Evolutionary conservation across 371 early-diverging fungal genomes (phyloP), one percentile per base, ranked within the genome.

Genomic region (Mortierella sp.): DNA sequence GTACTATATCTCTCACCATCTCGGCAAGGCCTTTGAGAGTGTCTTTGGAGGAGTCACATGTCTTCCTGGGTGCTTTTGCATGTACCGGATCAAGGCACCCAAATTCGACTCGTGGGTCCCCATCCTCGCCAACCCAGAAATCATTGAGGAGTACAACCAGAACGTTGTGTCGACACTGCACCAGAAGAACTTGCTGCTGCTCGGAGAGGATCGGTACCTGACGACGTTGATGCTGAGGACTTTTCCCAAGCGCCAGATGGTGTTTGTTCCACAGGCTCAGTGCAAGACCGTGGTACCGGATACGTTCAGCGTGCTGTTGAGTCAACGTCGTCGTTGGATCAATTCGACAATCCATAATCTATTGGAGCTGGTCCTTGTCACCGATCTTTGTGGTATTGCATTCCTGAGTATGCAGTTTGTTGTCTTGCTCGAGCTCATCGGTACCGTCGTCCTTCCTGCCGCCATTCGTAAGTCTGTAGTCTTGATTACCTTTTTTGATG

Each of bases 31-130:
- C 0, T 99, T 98, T 87, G 99, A 99, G 88, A 94, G 95, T 44
- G 91, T 98, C 24, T 99, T 98, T 92, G 99, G 99, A 76, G 97
- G 97, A 82, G 98, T 99, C 34, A 98, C 99, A 4, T 99, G 99
- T 90, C 89, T 99, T 64, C 99, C 99, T 8, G 99, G 99, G 34
- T 99, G 98, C 83, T 96, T 97, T 90, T 96, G 94, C 86, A 95
- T 96, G 96, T 97, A 96, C 87, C 91, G 96, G 67, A 93, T 97
- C 76, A 95, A 95, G 82, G 90, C 94, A 0, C 94, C 93, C 77
- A 93, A 94, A 80, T 74, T 83, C 43, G 89, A 88, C 31, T 80
- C 93, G 57, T 90, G 94, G 89, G 94, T 92, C 2, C 94, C 92
- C 73, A 95, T 91, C 69, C 82, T 98, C 76, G 90, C 89, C 88